phyloP scores from a whole-genome alignment of 73 alveolate species.

The Paramecium octaurelia region DNA sequence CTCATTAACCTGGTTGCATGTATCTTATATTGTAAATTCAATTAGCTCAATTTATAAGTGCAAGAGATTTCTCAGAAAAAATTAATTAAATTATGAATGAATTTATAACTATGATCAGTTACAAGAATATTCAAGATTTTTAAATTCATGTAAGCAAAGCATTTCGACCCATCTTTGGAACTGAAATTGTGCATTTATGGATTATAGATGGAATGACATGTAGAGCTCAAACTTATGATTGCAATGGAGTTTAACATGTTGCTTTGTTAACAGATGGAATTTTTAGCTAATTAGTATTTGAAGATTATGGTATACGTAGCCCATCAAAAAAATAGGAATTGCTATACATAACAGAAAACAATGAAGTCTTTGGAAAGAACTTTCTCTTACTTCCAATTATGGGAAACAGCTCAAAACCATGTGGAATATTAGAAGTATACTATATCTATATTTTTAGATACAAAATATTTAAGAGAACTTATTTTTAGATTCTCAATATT shows the following conservation, averaged over 20 bases:
- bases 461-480: neutral
- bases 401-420: slow-evolving; percentile 14
- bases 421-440: slow-evolving; percentile 28
- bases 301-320: neutral
- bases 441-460: neutral
- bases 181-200: slow-evolving; percentile 26
- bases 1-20: slow-evolving; percentile 28
- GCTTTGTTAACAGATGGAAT: slow-evolving; percentile 28
- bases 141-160: slow-evolving; percentile 34
- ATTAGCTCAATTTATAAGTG: neutral
- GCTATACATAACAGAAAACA: neutral
- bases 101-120: slow-evolving; percentile 10
- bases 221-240: slow-evolving; percentile 42
- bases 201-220: slow-evolving; percentile 48
- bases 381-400: neutral
- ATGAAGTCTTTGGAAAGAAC: slow-evolving; percentile 2
- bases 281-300: neutral
- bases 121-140: neutral
- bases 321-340: slow-evolving; percentile 23
- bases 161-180: neutral
- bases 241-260: neutral
- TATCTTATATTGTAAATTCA: neutral
- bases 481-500: slow-evolving; percentile 16
- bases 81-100: slow-evolving; percentile 29
- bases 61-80: slow-evolving; percentile 35